Percentiles rank a stretch among this genome's conserved stretches.
Conservation (phyloP, 768 basidiomycete species). For the Fomitopsis pulvina region DNA sequence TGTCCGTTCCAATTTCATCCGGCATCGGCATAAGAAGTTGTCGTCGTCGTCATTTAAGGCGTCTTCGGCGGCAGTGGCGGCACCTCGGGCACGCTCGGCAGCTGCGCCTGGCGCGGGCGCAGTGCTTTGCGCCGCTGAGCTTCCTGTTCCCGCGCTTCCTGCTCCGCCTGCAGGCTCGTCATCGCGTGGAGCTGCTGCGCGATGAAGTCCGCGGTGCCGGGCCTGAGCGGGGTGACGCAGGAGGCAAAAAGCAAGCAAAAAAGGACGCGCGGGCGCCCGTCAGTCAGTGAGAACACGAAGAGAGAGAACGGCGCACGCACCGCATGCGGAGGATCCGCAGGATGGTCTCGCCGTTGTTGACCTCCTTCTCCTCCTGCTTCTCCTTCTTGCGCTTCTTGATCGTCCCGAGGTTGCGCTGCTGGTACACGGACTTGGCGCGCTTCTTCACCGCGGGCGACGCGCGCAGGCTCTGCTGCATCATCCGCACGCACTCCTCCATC, state of each 20-base stretch:
- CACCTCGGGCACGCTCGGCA: slow-evolving; percentile 24
- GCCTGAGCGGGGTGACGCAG: slow-evolving; percentile 33
- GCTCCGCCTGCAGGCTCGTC: slow-evolving; percentile 76
- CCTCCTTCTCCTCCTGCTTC: slow-evolving; percentile 76
- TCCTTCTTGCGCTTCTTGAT: slow-evolving; percentile 92
- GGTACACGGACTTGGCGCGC: slow-evolving; percentile 87
- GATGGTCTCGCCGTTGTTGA: slow-evolving; percentile 78
- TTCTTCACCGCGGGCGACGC: slow-evolving; percentile 73
- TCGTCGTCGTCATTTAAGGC: not conserved
- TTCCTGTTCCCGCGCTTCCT: slow-evolving; percentile 64
- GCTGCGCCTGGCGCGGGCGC: slow-evolving; percentile 36
- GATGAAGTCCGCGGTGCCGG: slow-evolving; percentile 81
- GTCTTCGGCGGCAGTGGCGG: slow-evolving; percentile 16
- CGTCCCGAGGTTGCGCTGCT: slow-evolving; percentile 92
- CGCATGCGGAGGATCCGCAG: slow-evolving; percentile 94
- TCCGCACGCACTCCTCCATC: slow-evolving; percentile 93
- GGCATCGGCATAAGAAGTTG: not conserved
- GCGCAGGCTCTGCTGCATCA: slow-evolving; percentile 86
- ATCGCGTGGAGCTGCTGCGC: slow-evolving; percentile 81
- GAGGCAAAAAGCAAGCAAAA: not conserved
- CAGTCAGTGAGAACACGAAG: not conserved
- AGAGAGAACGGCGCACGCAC: slow-evolving; percentile 35
- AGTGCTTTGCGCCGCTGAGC: slow-evolving; percentile 52
- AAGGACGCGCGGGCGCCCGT: not conserved
- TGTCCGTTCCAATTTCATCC: slow-evolving; percentile 4